A percentile compares a stretch with the other conserved stretches of the same genome.
phyloP scores from a whole-genome alignment of 2,329 filamentous ascomycete genomes.

The Cytospora schulzeri region DNA sequence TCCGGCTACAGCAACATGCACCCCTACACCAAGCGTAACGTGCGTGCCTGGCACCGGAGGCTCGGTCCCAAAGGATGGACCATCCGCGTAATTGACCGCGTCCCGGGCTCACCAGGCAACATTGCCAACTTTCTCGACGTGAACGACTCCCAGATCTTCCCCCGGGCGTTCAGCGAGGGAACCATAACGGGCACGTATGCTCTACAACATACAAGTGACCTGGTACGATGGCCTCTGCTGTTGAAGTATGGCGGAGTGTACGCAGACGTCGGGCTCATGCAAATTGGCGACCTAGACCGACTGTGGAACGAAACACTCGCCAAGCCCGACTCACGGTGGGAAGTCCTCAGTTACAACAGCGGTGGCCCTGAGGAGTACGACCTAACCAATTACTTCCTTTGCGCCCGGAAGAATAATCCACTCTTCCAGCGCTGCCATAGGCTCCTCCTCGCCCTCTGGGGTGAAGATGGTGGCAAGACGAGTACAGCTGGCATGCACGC shows the following conservation, averaged over 20 bases:
- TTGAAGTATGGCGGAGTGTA: constrained; percentile 60
- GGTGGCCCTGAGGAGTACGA: constrained; percentile 39
- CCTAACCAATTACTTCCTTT: constrained; percentile 54
- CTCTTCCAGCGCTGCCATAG: constrained; percentile 50
- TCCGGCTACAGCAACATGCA: constrained; percentile 51
- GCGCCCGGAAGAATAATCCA: constrained; percentile 41
- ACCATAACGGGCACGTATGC: constrained; percentile 52
- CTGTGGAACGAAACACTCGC: constrained; percentile 54
- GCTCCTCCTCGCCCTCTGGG: constrained; percentile 56
- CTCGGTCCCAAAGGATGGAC: constrained; percentile 54
- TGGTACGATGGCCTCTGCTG: constrained; percentile 60
- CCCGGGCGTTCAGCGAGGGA: constrained; percentile 51
- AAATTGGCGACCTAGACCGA: constrained; percentile 58
- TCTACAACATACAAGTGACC: constrained; percentile 58
- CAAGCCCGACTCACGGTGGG: constrained; percentile 47
- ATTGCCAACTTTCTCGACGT: constrained; percentile 52
- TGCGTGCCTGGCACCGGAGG: constrained; percentile 57
- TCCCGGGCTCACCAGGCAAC: constrained; percentile 48
- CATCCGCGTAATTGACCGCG: constrained; percentile 52
- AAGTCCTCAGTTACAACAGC: constrained; percentile 50
- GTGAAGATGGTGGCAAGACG: constrained; percentile 42
- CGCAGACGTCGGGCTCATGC: constrained; percentile 58
- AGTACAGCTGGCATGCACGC: constrained; percentile 54
- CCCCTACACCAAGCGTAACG: constrained; percentile 53
- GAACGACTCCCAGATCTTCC: constrained; percentile 46